phyloP scores from a whole-genome alignment of 2,329 filamentous ascomycete species.

The Orbilia javanica region DNA sequence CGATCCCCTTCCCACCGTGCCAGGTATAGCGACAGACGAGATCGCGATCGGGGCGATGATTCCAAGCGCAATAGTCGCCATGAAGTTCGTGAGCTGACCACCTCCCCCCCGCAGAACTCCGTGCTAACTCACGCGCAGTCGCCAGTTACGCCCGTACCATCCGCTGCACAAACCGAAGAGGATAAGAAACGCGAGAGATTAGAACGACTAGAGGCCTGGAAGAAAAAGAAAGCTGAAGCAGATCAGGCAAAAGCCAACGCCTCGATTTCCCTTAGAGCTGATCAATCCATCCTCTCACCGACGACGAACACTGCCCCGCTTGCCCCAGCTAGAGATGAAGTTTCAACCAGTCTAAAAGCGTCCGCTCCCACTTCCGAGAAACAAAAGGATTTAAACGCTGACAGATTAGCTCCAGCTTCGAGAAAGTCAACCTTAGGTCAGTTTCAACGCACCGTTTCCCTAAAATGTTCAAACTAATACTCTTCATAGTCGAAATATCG shows the following conservation, averaged over 20 bases:
- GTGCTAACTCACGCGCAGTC: conserved; percentile 42
- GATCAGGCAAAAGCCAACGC: conserved; percentile 61
- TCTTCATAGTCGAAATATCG: conserved; percentile 58
- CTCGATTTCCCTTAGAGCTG: conserved; percentile 61
- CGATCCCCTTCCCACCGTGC: conserved; percentile 13
- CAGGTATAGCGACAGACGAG: conserved; percentile 57
- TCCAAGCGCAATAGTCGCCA: conserved; percentile 58
- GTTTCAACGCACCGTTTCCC: neutral
- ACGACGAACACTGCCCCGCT: conserved; percentile 52
- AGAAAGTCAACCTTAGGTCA: conserved; percentile 61
- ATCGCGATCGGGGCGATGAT: conserved; percentile 60
- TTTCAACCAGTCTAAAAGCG: conserved; percentile 58
- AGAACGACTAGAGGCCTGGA: conserved; percentile 62
- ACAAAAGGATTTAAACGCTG: conserved; percentile 62
- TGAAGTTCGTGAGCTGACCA: conserved; percentile 51
- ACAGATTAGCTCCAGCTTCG: conserved; percentile 62
- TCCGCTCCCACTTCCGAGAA: conserved; percentile 61
- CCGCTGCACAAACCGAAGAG: conserved; percentile 60
- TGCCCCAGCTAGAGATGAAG: conserved; percentile 43
- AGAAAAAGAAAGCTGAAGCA: conserved; percentile 62
- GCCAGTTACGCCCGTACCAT: conserved; percentile 57
- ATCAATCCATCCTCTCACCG: conserved; percentile 58
- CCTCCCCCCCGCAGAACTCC: neutral
- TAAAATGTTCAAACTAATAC: conserved; percentile 59
- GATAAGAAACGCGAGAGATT: conserved; percentile 62